These are phyloP conservation scores for Xylaria sp. DNA, from an alignment of 2,329 filamentous ascomycete genomes.

Conservation along the genomic window DNA sequence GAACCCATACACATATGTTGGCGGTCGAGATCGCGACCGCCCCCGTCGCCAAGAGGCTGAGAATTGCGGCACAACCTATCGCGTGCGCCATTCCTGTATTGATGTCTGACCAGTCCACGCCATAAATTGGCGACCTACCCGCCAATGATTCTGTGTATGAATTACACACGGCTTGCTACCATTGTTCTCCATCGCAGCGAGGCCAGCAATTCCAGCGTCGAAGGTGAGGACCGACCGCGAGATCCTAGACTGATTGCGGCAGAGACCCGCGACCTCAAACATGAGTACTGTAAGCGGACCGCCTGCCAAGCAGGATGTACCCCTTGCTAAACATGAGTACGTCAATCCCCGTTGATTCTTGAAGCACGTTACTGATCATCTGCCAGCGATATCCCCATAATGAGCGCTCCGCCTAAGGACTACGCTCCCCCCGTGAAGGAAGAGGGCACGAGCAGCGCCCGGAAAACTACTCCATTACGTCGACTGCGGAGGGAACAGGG, in stretches of 20 bases:
- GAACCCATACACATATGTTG: not conserved
- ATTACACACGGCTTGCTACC: not conserved
- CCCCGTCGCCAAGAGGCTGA: not conserved
- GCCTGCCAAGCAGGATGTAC: not conserved
- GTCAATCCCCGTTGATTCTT: not conserved
- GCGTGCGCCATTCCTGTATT: not conserved
- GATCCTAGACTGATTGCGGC: not conserved
- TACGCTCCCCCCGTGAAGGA: conserved; percentile 7
- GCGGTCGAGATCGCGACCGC: not conserved
- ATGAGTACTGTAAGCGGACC: not conserved
- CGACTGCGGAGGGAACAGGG: not conserved
- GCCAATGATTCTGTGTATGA: not conserved
- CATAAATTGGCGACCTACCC: not conserved
- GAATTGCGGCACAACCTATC: conserved; percentile 1
- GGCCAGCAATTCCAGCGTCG: not conserved
- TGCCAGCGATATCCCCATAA: conserved; percentile 1
- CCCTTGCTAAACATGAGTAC: not conserved
- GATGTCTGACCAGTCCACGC: not conserved
- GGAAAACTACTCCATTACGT: conserved; percentile 15
- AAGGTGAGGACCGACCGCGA: not conserved
- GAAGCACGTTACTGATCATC: not conserved
- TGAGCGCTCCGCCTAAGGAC: not conserved
- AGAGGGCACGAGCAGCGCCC: not conserved
- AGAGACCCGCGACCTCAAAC: conserved; percentile 2
- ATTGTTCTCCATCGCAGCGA: not conserved